Evolutionary conservation across 306 rosid genomes (phyloP), one percentile per base, ranked within the genome.

Genomic region (Morella rubra): DNA sequence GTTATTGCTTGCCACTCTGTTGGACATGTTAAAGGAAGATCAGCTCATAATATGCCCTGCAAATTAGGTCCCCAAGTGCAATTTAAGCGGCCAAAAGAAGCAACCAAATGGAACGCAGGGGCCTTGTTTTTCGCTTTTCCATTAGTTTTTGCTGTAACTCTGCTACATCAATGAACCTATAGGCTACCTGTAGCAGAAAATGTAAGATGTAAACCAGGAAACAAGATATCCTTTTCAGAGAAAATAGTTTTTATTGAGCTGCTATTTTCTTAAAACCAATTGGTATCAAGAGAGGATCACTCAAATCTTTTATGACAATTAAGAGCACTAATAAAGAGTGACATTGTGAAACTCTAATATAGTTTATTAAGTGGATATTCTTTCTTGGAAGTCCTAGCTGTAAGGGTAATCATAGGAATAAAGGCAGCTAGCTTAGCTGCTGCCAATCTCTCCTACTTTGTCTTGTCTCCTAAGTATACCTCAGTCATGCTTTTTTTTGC

Each of bases 381-480:
- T 79, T 77, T 72, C 73, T 72, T 62, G 52, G 51, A 72, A 72
- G 7, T 79, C 83, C 82, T 72, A 77, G 83, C 76, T 82, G 88
- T 80, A 80, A 81, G 76, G 85, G 80, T 19, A 89, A 80, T 87
- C 14, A 78, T 78, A 80, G 70, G 77, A 75, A 83, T 71, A 80
- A 89, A 86, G 84, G 71, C 41, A 74, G 80, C 60, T 47, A 41
- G 77, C 73, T 78, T 74, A 71, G 87, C 80, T 78, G 79, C 83
- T 87, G 54, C 85, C 82, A 85, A 79, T 84, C 86, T 76, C 88
- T 82, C 89, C 90, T 73, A 88, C 90, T 85, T 83, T 87, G 81
- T 83, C 91, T 89, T 91, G 85, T 66, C 78, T 83, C 64, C 77
- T 59, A 91, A 91, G 95, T 60, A 80, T 93, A 81, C 59, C 79